These are phyloP conservation scores for Pyrenophora tritici-repentis DNA, from an alignment of 2,329 filamentous ascomycete genomes.

Conservation along the genomic window DNA sequence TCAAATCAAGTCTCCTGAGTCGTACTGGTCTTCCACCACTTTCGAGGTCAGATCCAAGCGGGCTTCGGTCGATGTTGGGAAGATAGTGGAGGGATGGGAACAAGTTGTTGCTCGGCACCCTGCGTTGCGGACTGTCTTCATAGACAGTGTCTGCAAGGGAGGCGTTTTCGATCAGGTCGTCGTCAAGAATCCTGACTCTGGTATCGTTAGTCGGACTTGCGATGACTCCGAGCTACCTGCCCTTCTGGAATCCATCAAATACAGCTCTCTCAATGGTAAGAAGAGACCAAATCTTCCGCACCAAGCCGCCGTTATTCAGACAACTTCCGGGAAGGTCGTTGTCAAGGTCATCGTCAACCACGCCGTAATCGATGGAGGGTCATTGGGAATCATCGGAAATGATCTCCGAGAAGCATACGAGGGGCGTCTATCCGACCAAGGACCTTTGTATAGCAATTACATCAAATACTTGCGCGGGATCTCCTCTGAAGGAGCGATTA, in stretches of 20 bases:
- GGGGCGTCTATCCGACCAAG: slow-evolving; percentile 26
- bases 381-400: slow-evolving; percentile 35
- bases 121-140: slow-evolving; percentile 40
- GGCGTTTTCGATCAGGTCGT: slow-evolving; percentile 46
- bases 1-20: slow-evolving; percentile 38
- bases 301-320: slow-evolving; percentile 37
- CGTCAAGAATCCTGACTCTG: slow-evolving; percentile 31
- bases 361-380: slow-evolving; percentile 42
- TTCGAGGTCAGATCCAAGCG: slow-evolving; percentile 35
- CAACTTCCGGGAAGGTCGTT: slow-evolving; percentile 33
- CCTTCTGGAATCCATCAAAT: slow-evolving; percentile 33
- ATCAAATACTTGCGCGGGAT: slow-evolving; percentile 39
- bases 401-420: slow-evolving; percentile 42
- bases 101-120: slow-evolving; percentile 41
- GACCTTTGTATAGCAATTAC: slow-evolving; percentile 44
- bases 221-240: slow-evolving; percentile 26
- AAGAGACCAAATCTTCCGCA: slow-evolving; percentile 41
- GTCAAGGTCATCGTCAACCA: slow-evolving; percentile 46
- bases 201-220: slow-evolving; percentile 29
- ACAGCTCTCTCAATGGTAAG: slow-evolving; percentile 35
- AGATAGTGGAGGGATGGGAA: slow-evolving; percentile 35
- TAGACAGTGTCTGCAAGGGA: slow-evolving; percentile 43
- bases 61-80: slow-evolving; percentile 28
- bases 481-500: slow-evolving; percentile 24
- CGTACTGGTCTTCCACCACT: slow-evolving; percentile 38